These are phyloP conservation scores for Dichotomocladium elegans DNA, from an alignment of 371 early-diverging fungal genomes.

Conservation along the genomic window DNA sequence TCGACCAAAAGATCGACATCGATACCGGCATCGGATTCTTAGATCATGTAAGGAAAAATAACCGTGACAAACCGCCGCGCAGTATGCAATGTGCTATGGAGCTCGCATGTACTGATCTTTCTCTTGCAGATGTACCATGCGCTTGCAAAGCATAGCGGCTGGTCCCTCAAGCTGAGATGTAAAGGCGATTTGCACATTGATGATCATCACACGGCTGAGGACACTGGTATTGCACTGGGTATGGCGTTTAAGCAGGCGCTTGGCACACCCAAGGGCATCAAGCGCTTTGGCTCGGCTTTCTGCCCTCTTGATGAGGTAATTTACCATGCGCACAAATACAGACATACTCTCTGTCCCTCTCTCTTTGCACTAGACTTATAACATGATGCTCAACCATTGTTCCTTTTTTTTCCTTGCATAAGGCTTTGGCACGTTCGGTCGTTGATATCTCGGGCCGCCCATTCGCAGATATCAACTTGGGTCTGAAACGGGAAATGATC, in stretches of 20 bases:
- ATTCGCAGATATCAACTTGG: constrained; percentile 76
- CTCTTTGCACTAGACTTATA: too few species aligned
- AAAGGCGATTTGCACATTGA: constrained; percentile 93
- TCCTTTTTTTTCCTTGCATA: constrained; percentile 1
- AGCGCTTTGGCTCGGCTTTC: constrained; percentile 91
- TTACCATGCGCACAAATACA: too few species aligned
- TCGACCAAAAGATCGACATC: constrained; percentile 69
- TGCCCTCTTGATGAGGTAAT: constrained; percentile 92
- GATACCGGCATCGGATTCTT: constrained; percentile 95
- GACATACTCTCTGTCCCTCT: too few species aligned
- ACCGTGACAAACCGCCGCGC: neutral
- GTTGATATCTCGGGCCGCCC: constrained; percentile 97
- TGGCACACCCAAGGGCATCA: constrained; percentile 87
- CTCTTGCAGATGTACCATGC: constrained; percentile 98
- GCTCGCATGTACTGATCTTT: too few species aligned
- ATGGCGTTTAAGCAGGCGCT: constrained; percentile 90
- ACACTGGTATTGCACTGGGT: constrained; percentile 91
- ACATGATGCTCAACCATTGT: neutral
- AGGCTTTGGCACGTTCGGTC: constrained; percentile 90
- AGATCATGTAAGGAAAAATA: constrained; percentile 86
- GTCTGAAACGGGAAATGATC: constrained; percentile 86
- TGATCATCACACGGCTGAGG: constrained; percentile 97
- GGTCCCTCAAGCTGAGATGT: constrained; percentile 80
- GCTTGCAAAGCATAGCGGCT: constrained; percentile 89
- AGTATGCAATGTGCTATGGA: too few species aligned